Evolutionary conservation across 805 yeast genomes (phyloP).

Genomic region (Barnettozyma californica): DNA sequence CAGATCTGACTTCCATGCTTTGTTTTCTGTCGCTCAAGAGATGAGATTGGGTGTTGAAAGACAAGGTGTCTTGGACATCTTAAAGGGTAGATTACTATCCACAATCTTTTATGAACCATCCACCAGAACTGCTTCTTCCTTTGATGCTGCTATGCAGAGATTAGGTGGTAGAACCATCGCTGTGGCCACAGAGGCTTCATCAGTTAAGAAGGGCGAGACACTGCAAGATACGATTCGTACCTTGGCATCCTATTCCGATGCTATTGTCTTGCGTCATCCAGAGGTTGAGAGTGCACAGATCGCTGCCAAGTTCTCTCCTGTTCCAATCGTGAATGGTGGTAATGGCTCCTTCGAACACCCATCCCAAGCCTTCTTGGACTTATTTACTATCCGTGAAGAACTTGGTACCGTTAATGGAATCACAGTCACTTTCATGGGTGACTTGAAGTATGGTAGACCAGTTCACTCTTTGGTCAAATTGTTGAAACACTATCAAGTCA

Average conservation of each 20-base stretch:
- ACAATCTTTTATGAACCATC: conserved; percentile 98
- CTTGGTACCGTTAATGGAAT: conserved; percentile 97
- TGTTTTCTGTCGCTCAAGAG: conserved; percentile 97
- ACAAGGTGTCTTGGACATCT: conserved; percentile 86
- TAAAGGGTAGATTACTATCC: conserved; percentile 85
- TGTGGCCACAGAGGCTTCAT: conserved; percentile 79
- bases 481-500: conserved; percentile 87
- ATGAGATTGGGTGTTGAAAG: conserved; percentile 96
- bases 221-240: conserved; percentile 95
- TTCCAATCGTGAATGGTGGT: conserved; percentile 97
- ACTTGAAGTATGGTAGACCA: conserved; percentile 95
- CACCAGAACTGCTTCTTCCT: conserved; percentile 93
- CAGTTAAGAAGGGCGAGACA: conserved; percentile 97
- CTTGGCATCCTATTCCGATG: conserved; percentile 93
- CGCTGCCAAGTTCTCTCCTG: conserved; percentile 95
- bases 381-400: conserved; percentile 98
- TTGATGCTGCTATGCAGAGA: conserved; percentile 99
- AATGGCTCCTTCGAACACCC: conserved; percentile 98
- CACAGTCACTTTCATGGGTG: conserved; percentile 98
- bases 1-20: conserved; percentile 84
- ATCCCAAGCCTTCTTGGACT: conserved; percentile 94
- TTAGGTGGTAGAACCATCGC: conserved; percentile 96
- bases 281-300: conserved; percentile 84
- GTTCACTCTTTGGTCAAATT: conserved; percentile 93
- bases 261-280: conserved; percentile 95